Evolutionary conservation across 306 rosid genomes (phyloP).

Genomic region (Crotalaria pallida): DNA sequence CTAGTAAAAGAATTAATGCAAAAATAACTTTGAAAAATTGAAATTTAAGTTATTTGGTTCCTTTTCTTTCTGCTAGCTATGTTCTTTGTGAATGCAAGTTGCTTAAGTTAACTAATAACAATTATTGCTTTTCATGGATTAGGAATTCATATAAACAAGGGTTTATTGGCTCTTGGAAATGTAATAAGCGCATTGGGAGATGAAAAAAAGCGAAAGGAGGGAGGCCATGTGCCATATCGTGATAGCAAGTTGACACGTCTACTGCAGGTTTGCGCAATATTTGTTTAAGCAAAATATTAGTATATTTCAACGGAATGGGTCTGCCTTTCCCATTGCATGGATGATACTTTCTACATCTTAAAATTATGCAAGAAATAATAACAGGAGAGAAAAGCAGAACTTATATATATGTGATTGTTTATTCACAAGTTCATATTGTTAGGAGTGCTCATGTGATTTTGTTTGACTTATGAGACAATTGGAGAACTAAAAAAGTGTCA

Average conservation of each 20-base stretch:
- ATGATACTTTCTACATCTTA: neutral
- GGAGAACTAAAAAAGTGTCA: neutral
- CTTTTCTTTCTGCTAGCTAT: constrained; percentile 5
- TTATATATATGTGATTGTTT: neutral
- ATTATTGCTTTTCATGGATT: constrained; percentile 16
- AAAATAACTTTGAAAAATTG: neutral
- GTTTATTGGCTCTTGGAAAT: constrained; percentile 88
- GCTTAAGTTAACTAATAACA: neutral
- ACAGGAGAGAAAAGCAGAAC: neutral
- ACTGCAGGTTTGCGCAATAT: constrained; percentile 56
- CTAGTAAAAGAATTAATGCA: neutral
- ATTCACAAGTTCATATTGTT: neutral
- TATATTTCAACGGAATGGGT: neutral
- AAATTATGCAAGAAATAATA: neutral
- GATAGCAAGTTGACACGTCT: constrained; percentile 96
- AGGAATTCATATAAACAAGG: constrained; percentile 97
- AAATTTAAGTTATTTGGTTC: neutral
- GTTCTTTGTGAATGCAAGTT: constrained; percentile 6
- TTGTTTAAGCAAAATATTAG: neutral
- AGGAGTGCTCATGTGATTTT: neutral
- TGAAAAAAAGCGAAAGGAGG: constrained; percentile 93
- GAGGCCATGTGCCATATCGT: constrained; percentile 95
- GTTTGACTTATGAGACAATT: neutral
- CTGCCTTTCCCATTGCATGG: neutral
- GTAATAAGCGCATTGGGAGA: constrained; percentile 98